Percentiles rank a stretch among this genome's conserved stretches.
phyloP scores from a whole-genome alignment of 192 early-diverging fungal species.

The Backusella westeae region DNA sequence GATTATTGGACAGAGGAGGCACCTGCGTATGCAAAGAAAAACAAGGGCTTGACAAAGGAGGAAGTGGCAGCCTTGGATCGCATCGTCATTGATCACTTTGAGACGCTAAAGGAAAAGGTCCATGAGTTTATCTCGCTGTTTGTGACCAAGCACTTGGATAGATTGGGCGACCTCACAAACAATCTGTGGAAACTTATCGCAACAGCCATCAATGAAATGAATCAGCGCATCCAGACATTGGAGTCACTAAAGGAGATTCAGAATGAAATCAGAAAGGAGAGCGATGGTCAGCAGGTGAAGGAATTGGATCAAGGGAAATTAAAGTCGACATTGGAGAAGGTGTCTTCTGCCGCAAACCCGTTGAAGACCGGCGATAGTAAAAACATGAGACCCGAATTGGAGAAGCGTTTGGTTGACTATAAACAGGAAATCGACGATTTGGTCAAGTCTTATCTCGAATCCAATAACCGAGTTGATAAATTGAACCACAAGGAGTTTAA shows the following conservation, averaged over 20 bases:
- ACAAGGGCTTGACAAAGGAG: neutral
- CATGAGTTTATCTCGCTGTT: neutral
- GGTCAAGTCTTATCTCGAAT: neutral
- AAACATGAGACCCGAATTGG: neutral
- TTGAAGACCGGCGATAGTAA: conserved; percentile 6
- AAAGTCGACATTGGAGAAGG: neutral
- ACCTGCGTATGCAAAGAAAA: neutral
- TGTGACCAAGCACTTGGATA: neutral
- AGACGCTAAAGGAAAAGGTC: neutral
- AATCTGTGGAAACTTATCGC: neutral
- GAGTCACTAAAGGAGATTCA: neutral
- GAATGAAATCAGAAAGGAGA: neutral
- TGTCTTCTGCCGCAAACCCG: neutral
- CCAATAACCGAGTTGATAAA: conserved; percentile 51
- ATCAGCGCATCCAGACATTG: neutral
- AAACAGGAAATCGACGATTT: conserved; percentile 21
- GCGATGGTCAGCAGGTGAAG: neutral
- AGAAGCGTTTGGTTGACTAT: neutral
- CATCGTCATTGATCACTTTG: neutral
- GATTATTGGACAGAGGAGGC: conserved; percentile 45
- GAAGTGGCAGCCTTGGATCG: neutral
- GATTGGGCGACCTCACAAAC: neutral
- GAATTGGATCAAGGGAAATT: neutral
- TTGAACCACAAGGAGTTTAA: conserved; percentile 68
- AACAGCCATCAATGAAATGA: neutral